Conservation (phyloP, 306 rosid species). For the Geum urbanum region DNA sequence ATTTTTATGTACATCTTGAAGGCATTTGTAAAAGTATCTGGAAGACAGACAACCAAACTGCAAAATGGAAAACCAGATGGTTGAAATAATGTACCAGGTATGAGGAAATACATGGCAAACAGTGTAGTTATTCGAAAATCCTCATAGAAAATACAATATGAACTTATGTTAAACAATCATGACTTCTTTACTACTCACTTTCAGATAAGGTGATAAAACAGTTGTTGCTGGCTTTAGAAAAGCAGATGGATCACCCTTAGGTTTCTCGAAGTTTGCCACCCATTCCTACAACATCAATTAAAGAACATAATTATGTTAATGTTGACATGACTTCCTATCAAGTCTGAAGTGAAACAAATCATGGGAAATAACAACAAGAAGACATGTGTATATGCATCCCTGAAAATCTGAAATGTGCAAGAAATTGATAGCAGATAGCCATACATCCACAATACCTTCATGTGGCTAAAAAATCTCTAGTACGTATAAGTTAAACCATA, state of each 20-base stretch:
- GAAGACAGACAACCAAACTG: constrained; percentile 97
- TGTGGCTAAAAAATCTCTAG: no score
- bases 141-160: background rate
- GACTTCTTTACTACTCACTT: constrained; percentile 51
- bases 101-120: background rate
- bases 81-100: background rate
- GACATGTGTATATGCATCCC: background rate
- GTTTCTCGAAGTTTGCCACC: constrained; percentile 91
- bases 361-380: background rate
- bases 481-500: no score
- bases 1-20: constrained; percentile 59
- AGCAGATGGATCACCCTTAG: constrained; percentile 89
- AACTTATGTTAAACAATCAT: constrained; percentile 2
- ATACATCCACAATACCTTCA: no score
- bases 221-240: constrained; percentile 85
- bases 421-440: no score
- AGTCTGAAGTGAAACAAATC: background rate
- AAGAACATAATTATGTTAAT: constrained; percentile 3
- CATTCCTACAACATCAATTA: constrained; percentile 45
- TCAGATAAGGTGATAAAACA: constrained; percentile 80
- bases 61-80: constrained; percentile 24
- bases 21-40: constrained; percentile 73
- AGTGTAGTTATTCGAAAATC: background rate
- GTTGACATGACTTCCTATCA: constrained; percentile 15
- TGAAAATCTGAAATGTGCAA: no score